These are phyloP conservation scores for Neurospora africana DNA, from an alignment of 495 filamentous ascomycete species.

Conservation along the genomic window DNA sequence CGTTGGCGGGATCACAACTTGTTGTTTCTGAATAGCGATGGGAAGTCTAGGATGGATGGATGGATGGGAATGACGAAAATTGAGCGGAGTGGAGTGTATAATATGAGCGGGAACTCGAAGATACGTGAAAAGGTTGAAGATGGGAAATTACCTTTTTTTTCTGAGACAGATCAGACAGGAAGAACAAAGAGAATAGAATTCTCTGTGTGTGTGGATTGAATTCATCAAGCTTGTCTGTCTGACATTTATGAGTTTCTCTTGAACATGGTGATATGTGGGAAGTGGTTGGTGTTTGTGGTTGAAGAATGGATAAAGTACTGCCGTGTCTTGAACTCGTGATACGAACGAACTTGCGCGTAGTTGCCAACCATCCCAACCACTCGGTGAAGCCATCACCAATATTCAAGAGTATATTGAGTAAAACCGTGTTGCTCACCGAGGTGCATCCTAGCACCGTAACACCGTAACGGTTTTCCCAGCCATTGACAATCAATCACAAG, in stretches of 20 bases:
- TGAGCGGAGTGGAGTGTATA: constrained; percentile 14
- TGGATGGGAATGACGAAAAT: neutral
- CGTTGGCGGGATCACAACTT: constrained; percentile 12
- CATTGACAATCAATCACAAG: neutral
- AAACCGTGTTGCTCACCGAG: neutral
- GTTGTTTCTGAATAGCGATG: neutral
- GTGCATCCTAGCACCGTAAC: neutral
- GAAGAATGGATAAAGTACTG: neutral
- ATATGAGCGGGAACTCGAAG: constrained; percentile 17
- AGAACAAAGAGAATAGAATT: neutral
- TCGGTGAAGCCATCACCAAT: neutral
- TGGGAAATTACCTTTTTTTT: neutral
- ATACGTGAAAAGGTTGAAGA: neutral
- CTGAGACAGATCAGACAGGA: neutral
- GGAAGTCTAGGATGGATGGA: neutral
- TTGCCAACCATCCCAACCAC: neutral
- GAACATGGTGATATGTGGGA: neutral
- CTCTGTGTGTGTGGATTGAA: neutral
- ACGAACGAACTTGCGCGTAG: neutral
- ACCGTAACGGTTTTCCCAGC: neutral
- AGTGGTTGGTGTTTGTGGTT: neutral
- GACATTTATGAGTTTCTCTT: neutral
- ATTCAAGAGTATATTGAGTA: neutral
- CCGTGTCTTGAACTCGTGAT: neutral
- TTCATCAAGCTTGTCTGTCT: neutral